A percentile compares a stretch with the other conserved stretches of the same genome.
These are phyloP conservation scores for Geotrichum citri-aurantii DNA, from an alignment of 1,139 yeast genomes.

Conservation along the genomic window DNA sequence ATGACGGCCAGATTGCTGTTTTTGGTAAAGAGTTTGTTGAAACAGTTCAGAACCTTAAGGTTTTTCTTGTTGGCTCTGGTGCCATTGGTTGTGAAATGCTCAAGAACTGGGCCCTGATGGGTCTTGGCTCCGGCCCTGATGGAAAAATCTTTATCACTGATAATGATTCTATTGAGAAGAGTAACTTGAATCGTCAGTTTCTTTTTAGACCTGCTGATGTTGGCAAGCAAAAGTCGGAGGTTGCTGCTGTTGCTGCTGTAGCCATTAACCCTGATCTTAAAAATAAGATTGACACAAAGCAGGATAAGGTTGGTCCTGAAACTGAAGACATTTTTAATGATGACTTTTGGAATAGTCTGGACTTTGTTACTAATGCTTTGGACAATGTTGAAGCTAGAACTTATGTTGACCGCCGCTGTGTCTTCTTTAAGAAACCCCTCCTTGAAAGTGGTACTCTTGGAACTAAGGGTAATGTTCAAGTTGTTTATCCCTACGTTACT, in stretches of 20 bases:
- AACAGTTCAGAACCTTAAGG: constrained; percentile 64
- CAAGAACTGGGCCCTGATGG: constrained; percentile 97
- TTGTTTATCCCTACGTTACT: constrained; percentile 83
- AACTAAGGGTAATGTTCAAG: constrained; percentile 97
- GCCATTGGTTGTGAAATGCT: constrained; percentile 99
- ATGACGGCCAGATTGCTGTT: constrained; percentile 90
- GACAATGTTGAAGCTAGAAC: constrained; percentile 98
- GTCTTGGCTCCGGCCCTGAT: constrained; percentile 83
- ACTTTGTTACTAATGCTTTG: constrained; percentile 90
- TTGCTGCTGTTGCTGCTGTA: constrained; percentile 78
- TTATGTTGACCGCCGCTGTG: constrained; percentile 94
- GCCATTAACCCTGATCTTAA: constrained; percentile 77
- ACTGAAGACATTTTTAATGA: constrained; percentile 85
- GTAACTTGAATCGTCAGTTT: constrained; percentile 93
- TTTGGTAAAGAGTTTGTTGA: constrained; percentile 78
- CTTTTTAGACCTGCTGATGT: constrained; percentile 92
- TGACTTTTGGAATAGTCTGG: constrained; percentile 76
- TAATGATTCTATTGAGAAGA: constrained; percentile 91
- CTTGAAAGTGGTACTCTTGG: constrained; percentile 97
- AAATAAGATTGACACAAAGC: constrained; percentile 69
- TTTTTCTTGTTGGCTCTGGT: constrained; percentile 94
- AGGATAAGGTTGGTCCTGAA: constrained; percentile 90
- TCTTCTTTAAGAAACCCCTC: constrained; percentile 83
- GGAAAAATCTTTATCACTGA: constrained; percentile 87
- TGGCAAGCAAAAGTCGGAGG: constrained; percentile 84